These are phyloP conservation scores for Trichoderma koningiopsis DNA, from an alignment of 2,329 filamentous ascomycete species.

Conservation along the genomic window DNA sequence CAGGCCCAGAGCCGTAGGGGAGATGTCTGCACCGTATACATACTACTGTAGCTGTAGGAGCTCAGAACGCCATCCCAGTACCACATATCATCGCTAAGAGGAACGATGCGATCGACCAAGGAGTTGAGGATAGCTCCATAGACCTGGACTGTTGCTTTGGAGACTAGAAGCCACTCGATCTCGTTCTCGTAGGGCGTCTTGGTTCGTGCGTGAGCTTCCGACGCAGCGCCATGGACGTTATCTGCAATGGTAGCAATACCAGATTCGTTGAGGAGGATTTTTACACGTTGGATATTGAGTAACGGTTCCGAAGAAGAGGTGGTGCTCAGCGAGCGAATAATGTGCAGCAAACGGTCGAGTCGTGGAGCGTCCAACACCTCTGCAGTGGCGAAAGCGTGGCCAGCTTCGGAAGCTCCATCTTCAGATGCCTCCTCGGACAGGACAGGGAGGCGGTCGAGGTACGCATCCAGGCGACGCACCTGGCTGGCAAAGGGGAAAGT, in stretches of 20 bases:
- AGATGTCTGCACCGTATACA: slow-evolving; percentile 86
- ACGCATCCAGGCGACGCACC: slow-evolving; percentile 64
- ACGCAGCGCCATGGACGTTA: slow-evolving; percentile 40
- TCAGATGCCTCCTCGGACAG: slow-evolving; percentile 46
- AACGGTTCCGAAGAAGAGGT: slow-evolving; percentile 65
- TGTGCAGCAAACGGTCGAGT: slow-evolving; percentile 63
- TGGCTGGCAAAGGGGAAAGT: slow-evolving; percentile 46
- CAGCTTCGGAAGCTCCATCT: slow-evolving; percentile 43
- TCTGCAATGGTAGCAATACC: slow-evolving; percentile 51
- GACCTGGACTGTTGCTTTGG: slow-evolving; percentile 88
- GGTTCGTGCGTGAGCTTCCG: slow-evolving; percentile 31
- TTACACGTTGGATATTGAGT: slow-evolving; percentile 62
- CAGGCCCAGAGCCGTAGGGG: slow-evolving; percentile 75
- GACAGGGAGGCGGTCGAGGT: slow-evolving; percentile 62
- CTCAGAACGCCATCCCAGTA: slow-evolving; percentile 92
- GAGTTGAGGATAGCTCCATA: slow-evolving; percentile 79
- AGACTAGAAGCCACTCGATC: slow-evolving; percentile 86
- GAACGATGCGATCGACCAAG: slow-evolving; percentile 79
- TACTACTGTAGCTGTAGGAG: slow-evolving; percentile 73
- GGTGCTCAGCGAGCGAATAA: slow-evolving; percentile 72
- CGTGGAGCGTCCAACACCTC: slow-evolving; percentile 54
- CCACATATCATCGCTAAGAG: slow-evolving; percentile 83
- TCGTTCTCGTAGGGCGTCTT: slow-evolving; percentile 68
- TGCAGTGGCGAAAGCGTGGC: slow-evolving; percentile 40
- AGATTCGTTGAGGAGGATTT: slow-evolving; percentile 64